A percentile compares a stretch with the other conserved stretches of the same genome.
These are phyloP conservation scores for Jaapia argillacea DNA, from an alignment of 768 basidiomycete species.

Conservation along the genomic window DNA sequence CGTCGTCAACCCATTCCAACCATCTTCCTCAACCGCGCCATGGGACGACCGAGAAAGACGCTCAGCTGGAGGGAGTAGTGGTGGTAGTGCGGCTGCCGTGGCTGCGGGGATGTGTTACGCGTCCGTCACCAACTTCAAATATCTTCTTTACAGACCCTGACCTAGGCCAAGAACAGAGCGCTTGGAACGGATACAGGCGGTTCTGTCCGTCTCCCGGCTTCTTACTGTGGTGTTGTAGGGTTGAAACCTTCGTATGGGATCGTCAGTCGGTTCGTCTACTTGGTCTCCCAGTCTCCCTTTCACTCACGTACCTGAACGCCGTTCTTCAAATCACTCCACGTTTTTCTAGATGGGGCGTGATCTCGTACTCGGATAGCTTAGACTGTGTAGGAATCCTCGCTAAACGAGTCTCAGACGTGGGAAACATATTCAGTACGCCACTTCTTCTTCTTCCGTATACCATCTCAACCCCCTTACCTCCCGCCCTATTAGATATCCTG, in stretches of 20 bases:
- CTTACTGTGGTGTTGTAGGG: constrained; percentile 88
- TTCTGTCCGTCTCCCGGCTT: constrained; percentile 85
- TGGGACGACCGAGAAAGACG: constrained; percentile 29
- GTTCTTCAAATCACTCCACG: constrained; percentile 1
- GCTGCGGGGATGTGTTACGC: constrained; percentile 75
- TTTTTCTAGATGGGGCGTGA: constrained; percentile 89
- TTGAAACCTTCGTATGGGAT: constrained; percentile 94
- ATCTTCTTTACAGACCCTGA: neutral
- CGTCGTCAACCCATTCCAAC: constrained; percentile 64
- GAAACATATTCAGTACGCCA: constrained; percentile 56
- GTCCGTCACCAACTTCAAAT: constrained; percentile 39
- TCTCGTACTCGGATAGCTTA: constrained; percentile 90
- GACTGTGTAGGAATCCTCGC: constrained; percentile 89
- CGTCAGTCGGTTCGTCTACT: constrained; percentile 66
- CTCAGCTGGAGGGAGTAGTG: constrained; percentile 88
- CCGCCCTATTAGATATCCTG: constrained; percentile 25
- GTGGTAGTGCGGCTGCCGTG: constrained; percentile 92
- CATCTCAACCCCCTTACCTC: neutral
- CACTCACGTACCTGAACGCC: neutral
- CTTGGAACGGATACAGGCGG: constrained; percentile 94
- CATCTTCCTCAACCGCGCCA: constrained; percentile 10
- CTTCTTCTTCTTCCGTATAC: neutral
- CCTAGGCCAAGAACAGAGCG: constrained; percentile 40
- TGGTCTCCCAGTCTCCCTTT: neutral
- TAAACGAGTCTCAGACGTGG: constrained; percentile 34